phyloP scores from a whole-genome alignment of 176 grass and related monocot genomes.

The Bothriochloa decipiens region DNA sequence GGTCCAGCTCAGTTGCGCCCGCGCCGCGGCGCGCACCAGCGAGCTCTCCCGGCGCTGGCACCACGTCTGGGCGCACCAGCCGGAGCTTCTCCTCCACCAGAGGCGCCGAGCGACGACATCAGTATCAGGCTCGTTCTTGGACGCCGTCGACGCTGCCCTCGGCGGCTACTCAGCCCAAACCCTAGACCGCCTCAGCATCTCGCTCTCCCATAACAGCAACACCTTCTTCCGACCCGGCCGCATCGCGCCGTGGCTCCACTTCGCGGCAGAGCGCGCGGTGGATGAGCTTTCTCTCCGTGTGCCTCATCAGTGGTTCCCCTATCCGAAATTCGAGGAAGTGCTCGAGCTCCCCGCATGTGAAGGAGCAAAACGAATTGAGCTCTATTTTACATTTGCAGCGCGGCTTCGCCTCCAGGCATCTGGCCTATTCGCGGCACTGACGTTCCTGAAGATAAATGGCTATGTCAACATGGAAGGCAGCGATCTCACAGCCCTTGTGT shows the following conservation, averaged over 20 bases:
- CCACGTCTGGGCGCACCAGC: background rate
- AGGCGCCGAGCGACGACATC: no score
- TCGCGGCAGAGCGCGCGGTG: background rate
- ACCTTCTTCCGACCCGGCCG: background rate
- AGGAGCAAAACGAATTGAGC: background rate
- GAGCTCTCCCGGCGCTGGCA: background rate
- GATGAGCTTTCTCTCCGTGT: background rate
- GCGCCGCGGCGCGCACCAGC: background rate
- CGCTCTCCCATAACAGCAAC: rapidly evolving
- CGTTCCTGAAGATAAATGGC: no score
- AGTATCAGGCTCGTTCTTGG: background rate
- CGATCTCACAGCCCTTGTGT: no score
- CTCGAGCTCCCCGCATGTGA: background rate
- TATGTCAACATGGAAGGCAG: no score
- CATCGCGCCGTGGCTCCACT: background rate
- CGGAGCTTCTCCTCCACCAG: background rate
- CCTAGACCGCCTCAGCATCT: background rate
- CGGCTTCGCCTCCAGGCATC: no score
- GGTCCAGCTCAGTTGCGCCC: background rate
- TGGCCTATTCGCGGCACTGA: no score
- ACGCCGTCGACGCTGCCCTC: background rate
- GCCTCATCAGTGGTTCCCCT: no score
- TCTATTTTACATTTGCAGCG: rapidly evolving
- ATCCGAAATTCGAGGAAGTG: background rate
- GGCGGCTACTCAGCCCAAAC: background rate